Conservation (phyloP, 495 filamentous ascomycete species). For the Neurospora discreta region DNA sequence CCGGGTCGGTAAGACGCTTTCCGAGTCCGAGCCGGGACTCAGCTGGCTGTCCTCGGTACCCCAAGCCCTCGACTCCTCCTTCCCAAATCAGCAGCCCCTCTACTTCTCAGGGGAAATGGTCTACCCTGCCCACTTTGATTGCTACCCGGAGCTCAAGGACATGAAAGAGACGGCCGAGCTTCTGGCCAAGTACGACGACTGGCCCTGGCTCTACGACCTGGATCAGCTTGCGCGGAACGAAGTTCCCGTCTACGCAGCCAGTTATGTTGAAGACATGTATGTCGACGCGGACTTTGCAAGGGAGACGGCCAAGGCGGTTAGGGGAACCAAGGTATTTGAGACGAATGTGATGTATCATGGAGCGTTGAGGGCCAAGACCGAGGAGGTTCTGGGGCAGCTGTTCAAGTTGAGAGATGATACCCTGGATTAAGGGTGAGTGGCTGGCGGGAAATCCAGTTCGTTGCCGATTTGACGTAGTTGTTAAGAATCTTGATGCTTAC, state of each 20-base stretch:
- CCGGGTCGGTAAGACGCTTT: constrained; percentile 25
- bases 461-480: neutral
- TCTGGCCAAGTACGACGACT: constrained; percentile 53
- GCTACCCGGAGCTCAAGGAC: constrained; percentile 57
- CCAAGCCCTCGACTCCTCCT: constrained; percentile 6
- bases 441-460: neutral
- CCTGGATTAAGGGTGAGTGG: constrained; percentile 44
- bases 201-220: constrained; percentile 67
- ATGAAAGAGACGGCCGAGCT: constrained; percentile 55
- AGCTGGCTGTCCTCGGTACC: constrained; percentile 23
- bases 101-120: constrained; percentile 92
- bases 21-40: constrained; percentile 18
- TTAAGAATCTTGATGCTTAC: neutral
- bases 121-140: constrained; percentile 69
- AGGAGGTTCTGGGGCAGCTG: constrained; percentile 60
- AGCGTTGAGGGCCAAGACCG: constrained; percentile 57
- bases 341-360: constrained; percentile 85
- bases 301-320: constrained; percentile 65
- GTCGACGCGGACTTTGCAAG: constrained; percentile 65
- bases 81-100: constrained; percentile 33
- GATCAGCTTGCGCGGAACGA: constrained; percentile 61
- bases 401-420: constrained; percentile 63
- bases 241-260: constrained; percentile 80
- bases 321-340: constrained; percentile 65
- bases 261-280: constrained; percentile 91